phyloP scores from a whole-genome alignment of 2,329 filamentous ascomycete genomes.

The Fusarium brachygibbosum region DNA sequence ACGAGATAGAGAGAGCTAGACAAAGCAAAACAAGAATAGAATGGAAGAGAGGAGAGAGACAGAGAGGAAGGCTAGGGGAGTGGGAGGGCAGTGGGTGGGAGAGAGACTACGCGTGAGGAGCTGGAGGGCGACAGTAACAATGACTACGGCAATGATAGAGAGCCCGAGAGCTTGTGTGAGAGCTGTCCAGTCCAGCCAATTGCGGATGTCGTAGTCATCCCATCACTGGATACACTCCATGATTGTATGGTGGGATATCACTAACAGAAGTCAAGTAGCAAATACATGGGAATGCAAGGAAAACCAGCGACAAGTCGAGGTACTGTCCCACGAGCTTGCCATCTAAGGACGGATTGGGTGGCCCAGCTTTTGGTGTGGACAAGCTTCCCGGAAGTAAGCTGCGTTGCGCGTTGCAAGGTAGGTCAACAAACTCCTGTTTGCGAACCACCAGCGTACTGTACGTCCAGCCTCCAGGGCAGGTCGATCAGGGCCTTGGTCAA shows the following conservation, averaged over 20 bases:
- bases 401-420: constrained; percentile 17
- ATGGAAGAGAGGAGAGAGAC: constrained; percentile 35
- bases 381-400: constrained; percentile 39
- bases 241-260: constrained; percentile 30
- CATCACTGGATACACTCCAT: constrained; percentile 45
- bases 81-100: constrained; percentile 44
- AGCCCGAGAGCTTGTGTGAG: constrained; percentile 38
- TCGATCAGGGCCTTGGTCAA: constrained; percentile 30
- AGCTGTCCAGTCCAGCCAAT: constrained; percentile 39
- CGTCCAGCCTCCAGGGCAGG: constrained; percentile 20
- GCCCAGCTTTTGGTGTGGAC: constrained; percentile 37
- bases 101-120: constrained; percentile 42
- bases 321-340: constrained; percentile 41
- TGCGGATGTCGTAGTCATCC: constrained; percentile 34
- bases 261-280: constrained; percentile 37
- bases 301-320: constrained; percentile 26
- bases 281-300: constrained; percentile 42
- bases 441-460: constrained; percentile 19
- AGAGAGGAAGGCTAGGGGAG: constrained; percentile 32
- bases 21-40: constrained; percentile 20
- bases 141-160: constrained; percentile 16
- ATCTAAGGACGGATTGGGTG: constrained; percentile 39
- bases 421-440: constrained; percentile 24
- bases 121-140: constrained; percentile 26
- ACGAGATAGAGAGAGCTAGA: constrained; percentile 34